These are phyloP conservation scores for Penicillium sp. DNA, from an alignment of 2,329 filamentous ascomycete genomes.

Conservation along the genomic window DNA sequence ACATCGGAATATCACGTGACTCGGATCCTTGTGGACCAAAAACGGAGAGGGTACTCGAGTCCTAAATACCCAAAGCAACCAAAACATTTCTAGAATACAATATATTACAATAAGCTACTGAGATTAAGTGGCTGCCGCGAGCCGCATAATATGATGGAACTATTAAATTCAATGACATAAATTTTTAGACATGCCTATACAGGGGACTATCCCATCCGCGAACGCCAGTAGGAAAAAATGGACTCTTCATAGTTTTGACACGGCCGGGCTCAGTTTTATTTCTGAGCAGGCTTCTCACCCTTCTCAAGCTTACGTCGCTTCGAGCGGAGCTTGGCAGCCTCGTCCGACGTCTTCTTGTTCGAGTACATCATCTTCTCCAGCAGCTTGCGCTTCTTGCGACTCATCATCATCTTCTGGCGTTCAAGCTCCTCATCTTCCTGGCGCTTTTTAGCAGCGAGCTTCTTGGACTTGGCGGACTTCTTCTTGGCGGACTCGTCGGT, in stretches of 20 bases:
- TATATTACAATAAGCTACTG: neutral
- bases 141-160: neutral
- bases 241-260: constrained; percentile 18
- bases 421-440: constrained; percentile 85
- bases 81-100: no score
- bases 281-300: constrained; percentile 54
- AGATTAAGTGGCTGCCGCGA: neutral
- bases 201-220: constrained; percentile 29
- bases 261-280: constrained; percentile 22
- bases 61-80: no score
- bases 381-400: constrained; percentile 95
- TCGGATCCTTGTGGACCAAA: neutral
- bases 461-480: constrained; percentile 67
- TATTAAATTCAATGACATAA: constrained; percentile 22
- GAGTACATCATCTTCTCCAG: constrained; percentile 97
- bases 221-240: constrained; percentile 20
- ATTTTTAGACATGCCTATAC: constrained; percentile 32
- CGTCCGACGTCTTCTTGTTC: constrained; percentile 88
- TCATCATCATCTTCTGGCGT: constrained; percentile 96
- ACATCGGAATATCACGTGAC: constrained; percentile 13
- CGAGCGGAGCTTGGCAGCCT: constrained; percentile 80
- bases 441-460: constrained; percentile 66
- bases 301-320: constrained; percentile 92
- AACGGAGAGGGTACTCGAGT: no score
- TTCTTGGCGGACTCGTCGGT: constrained; percentile 65